Conservation (phyloP, 2,329 filamentous ascomycete species). For the Pyrenochaeta sp. region DNA sequence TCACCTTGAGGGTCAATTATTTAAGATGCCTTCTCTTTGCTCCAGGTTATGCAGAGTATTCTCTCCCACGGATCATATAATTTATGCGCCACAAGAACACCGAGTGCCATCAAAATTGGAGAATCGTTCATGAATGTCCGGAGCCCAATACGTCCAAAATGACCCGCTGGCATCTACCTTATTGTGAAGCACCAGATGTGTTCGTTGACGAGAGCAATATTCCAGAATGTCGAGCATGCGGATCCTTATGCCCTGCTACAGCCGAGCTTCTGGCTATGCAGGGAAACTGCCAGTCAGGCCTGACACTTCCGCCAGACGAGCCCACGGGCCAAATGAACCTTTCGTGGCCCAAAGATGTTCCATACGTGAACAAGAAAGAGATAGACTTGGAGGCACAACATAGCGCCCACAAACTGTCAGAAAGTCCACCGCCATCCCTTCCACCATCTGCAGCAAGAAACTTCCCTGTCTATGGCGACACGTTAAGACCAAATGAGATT, state of each 20-base stretch:
- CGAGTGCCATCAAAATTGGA: too few species aligned
- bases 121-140: too few species aligned
- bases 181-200: not conserved
- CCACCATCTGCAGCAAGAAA: not conserved
- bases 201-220: not conserved
- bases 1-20: too few species aligned
- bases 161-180: too few species aligned
- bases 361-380: not conserved
- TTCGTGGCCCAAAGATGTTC: constrained; percentile 8
- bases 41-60: too few species aligned
- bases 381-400: not conserved
- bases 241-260: constrained; percentile 1
- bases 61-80: too few species aligned
- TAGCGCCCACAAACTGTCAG: not conserved
- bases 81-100: too few species aligned
- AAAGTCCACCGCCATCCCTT: not conserved
- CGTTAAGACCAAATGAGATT: not conserved
- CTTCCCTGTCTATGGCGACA: not conserved
- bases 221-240: constrained; percentile 5
- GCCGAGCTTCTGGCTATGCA: not conserved
- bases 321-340: constrained; percentile 10
- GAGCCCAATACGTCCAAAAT: too few species aligned
- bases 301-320: constrained; percentile 10
- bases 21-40: too few species aligned
- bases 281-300: not conserved